These are phyloP conservation scores for Yamadazyma takamatsuzukensis DNA, from an alignment of 805 yeast genomes.

Conservation along the genomic window DNA sequence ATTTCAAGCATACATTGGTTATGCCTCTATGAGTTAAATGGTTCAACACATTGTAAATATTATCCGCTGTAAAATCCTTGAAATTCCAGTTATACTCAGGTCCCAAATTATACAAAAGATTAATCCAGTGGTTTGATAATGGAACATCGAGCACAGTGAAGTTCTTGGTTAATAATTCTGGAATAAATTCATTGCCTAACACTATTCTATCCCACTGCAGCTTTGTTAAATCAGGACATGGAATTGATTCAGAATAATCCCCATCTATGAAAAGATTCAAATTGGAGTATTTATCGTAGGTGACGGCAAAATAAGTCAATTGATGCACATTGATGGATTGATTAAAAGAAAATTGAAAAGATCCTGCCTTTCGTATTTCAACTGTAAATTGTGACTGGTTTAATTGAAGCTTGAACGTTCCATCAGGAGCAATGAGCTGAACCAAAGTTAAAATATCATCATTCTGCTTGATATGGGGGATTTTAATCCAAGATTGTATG, in stretches of 20 bases:
- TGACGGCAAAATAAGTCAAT: slow-evolving; percentile 33
- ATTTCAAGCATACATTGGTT: slow-evolving; percentile 30
- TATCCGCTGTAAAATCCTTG: slow-evolving; percentile 28
- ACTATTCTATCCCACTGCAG: slow-evolving; percentile 40
- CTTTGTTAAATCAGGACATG: slow-evolving; percentile 29
- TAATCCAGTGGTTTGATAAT: slow-evolving; percentile 50
- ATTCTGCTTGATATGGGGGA: too few relatives aligned
- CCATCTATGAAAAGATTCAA: slow-evolving; percentile 49
- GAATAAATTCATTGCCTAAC: slow-evolving; percentile 21
- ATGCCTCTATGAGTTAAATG: slow-evolving; percentile 38
- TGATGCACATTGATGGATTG: slow-evolving; percentile 26
- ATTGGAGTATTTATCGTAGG: slow-evolving; percentile 33
- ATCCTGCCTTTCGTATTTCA: too few relatives aligned
- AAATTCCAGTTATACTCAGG: slow-evolving; percentile 48
- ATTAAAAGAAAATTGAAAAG: slow-evolving; percentile 31
- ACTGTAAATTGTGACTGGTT: too few relatives aligned
- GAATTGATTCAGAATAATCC: slow-evolving; percentile 42
- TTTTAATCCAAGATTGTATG: slow-evolving; percentile 39
- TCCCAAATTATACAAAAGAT: slow-evolving; percentile 42
- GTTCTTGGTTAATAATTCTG: slow-evolving; percentile 17
- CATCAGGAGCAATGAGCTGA: too few relatives aligned
- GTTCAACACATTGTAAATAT: slow-evolving; percentile 37
- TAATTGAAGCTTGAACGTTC: too few relatives aligned
- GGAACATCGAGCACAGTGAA: slow-evolving; percentile 35
- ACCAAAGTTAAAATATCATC: slow-evolving; percentile 11